phyloP scores from a whole-genome alignment of 352 stramenopile species.

The Globisporangium echinulatum region DNA sequence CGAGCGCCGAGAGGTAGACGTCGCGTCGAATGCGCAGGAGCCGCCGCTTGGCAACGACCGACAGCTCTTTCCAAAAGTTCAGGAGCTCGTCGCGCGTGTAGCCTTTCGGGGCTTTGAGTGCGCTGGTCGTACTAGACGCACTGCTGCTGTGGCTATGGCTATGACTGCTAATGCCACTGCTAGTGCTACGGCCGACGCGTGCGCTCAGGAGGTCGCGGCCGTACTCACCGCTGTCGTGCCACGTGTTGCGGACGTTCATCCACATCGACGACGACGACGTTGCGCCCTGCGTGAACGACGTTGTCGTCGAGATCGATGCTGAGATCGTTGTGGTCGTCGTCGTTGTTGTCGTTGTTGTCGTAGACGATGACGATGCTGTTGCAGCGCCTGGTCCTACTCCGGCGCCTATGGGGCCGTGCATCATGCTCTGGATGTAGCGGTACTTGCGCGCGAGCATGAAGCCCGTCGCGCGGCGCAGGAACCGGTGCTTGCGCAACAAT shows the following conservation, averaged over 20 bases:
- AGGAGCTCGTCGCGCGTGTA: conserved; percentile 71
- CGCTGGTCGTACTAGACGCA: background rate
- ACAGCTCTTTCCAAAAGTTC: conserved; percentile 77
- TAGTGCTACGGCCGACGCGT: conserved; percentile 3
- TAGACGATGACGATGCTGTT: background rate
- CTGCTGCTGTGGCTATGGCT: background rate
- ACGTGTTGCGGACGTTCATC: conserved; percentile 19
- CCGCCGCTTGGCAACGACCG: conserved; percentile 51
- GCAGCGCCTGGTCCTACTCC: too few relatives aligned
- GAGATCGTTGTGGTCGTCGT: conserved; percentile 13
- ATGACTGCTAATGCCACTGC: background rate
- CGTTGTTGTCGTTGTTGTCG: conserved; percentile 1
- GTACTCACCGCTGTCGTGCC: conserved; percentile 15
- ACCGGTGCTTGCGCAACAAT: conserved; percentile 49
- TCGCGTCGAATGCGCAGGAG: conserved; percentile 70
- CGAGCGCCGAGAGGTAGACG: conserved; percentile 56
- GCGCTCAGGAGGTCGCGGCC: conserved; percentile 10
- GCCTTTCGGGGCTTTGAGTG: conserved; percentile 32
- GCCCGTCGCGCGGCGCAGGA: conserved; percentile 53
- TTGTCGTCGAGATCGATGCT: conserved; percentile 10
- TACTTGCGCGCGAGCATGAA: conserved; percentile 76
- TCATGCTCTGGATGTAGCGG: conserved; percentile 29
- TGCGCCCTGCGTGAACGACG: conserved; percentile 14
- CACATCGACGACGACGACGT: conserved; percentile 11
- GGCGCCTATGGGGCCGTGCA: conserved; percentile 7